phyloP scores from a whole-genome alignment of 257 asterid species.

The Solanum microdontum region DNA sequence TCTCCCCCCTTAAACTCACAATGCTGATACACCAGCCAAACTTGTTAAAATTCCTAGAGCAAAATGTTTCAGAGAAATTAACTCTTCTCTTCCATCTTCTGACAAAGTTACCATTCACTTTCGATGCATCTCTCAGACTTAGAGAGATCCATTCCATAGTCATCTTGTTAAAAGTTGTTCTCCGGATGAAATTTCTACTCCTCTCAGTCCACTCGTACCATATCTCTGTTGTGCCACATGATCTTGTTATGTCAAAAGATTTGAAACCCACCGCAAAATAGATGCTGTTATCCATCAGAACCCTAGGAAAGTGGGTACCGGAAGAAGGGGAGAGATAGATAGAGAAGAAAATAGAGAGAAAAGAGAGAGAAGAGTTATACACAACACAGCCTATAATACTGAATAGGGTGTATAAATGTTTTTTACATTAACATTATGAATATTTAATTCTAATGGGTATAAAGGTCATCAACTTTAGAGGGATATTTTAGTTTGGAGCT shows the following conservation, averaged over 20 bases:
- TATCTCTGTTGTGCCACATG: not conserved
- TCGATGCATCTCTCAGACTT: not conserved
- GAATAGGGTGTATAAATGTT: not conserved
- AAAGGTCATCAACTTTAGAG: not conserved
- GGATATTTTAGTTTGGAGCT: not conserved
- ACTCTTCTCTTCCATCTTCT: not conserved
- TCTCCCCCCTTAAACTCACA: not conserved
- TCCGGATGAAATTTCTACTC: not conserved
- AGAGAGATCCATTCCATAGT: not conserved
- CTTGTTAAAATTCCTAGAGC: not conserved
- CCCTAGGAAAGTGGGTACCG: not conserved
- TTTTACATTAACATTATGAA: not conserved
- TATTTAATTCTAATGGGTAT: not conserved
- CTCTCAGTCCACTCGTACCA: not conserved
- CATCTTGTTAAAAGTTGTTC: not conserved
- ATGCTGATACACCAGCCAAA: not conserved
- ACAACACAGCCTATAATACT: not conserved
- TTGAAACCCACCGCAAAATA: not conserved
- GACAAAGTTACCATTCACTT: not conserved
- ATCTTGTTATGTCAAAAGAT: not conserved
- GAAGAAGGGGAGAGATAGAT: not conserved
- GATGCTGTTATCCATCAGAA: not conserved
- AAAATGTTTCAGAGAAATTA: not conserved
- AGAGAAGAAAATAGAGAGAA: not conserved
- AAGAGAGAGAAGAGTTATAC: not conserved